Evolutionary conservation across 768 basidiomycete species (phyloP).

Genomic region (Tylopilus sp.): DNA sequence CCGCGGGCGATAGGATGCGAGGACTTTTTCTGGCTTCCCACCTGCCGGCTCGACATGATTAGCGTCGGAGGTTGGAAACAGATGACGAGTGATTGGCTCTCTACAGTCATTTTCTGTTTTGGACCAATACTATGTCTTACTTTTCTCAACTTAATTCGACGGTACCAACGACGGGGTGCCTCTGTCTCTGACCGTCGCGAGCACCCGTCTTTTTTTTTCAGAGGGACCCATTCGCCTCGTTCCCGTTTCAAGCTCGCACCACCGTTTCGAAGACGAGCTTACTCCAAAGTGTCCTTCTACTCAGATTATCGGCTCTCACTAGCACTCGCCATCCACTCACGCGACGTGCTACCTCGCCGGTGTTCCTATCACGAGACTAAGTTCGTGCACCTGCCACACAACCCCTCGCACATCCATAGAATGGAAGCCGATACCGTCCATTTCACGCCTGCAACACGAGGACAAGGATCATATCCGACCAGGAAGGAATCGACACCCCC

Average conservation of each 20-base stretch:
- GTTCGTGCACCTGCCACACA: background rate
- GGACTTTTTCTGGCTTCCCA: conserved; percentile 8
- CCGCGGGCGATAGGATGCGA: conserved; percentile 10
- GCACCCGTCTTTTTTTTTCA: background rate
- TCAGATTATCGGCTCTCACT: too few species aligned
- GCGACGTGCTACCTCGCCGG: background rate
- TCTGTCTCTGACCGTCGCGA: too few species aligned
- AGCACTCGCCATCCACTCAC: too few species aligned
- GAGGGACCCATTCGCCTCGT: background rate
- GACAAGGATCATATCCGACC: background rate
- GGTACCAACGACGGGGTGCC: too few species aligned
- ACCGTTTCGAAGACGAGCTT: background rate
- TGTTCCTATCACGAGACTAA: conserved; percentile 3
- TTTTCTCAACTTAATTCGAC: conserved; percentile 3
- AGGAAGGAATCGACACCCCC: background rate
- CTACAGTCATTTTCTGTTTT: conserved; percentile 6
- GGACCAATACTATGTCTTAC: conserved; percentile 1
- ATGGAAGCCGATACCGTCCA: conserved; percentile 3
- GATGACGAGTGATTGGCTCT: background rate
- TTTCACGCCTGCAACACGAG: background rate
- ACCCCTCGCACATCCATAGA: background rate
- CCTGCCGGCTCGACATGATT: conserved; percentile 4
- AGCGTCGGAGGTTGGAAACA: conserved; percentile 23
- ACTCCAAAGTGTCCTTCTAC: background rate
- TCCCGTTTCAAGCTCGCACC: background rate